phyloP scores from a whole-genome alignment of 176 grass and related monocot genomes.

The Hordeum vulgare region DNA sequence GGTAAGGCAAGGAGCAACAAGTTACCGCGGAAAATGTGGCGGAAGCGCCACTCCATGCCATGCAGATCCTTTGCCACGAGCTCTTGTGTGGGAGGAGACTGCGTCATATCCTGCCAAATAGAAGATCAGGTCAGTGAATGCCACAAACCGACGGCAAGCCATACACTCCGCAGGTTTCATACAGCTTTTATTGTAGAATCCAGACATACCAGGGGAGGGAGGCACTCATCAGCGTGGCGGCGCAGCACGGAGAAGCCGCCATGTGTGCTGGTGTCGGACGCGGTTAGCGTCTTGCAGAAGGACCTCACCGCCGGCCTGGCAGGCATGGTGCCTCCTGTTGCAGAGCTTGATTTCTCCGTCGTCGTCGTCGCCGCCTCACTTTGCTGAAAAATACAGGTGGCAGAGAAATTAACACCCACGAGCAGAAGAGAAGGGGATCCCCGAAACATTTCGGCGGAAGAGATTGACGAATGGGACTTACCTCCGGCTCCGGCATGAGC shows the following conservation, averaged over 20 bases:
- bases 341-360: constrained; percentile 36
- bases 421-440: background rate
- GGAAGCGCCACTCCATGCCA: background rate
- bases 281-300: constrained; percentile 92
- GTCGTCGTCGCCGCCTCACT: constrained; percentile 11
- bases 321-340: background rate
- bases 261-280: constrained; percentile 91
- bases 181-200: background rate
- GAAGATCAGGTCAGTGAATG: constrained; percentile 1
- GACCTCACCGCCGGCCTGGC: constrained; percentile 50
- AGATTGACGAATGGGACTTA: background rate
- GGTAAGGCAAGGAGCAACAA: background rate
- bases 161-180: background rate
- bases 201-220: constrained; percentile 60
- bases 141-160: background rate
- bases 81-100: constrained; percentile 78
- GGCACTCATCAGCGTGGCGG: constrained; percentile 85
- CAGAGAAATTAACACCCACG: background rate
- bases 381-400: constrained; percentile 26
- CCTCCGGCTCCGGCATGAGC: constrained; percentile 74
- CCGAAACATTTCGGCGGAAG: background rate
- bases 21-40: background rate
- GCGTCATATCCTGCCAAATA: constrained; percentile 67
- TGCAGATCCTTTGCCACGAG: constrained; percentile 63
- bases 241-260: constrained; percentile 91